Conservation (phyloP, 1,284 basidiomycete genomes). For the Neotropicomus parvogracilis region DNA sequence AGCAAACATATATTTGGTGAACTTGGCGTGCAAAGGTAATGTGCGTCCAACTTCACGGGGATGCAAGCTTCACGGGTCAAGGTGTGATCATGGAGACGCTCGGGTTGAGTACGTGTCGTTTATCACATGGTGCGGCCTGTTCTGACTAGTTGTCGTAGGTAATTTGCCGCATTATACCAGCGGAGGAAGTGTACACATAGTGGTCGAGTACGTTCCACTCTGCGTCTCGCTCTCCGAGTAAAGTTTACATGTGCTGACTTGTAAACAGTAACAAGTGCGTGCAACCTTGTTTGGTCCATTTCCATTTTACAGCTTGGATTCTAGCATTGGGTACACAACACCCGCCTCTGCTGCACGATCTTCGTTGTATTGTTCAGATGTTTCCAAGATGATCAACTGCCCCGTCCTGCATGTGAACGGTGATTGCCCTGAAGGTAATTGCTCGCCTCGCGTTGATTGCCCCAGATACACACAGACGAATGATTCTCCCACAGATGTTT, state of each 20-base stretch:
- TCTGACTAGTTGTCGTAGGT: constrained; percentile 39
- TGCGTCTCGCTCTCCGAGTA: constrained; percentile 47
- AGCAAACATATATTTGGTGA: neutral
- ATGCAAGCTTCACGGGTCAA: constrained; percentile 87
- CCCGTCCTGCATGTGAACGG: constrained; percentile 92
- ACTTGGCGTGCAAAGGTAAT: constrained; percentile 47
- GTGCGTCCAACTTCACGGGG: constrained; percentile 87
- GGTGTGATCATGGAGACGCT: constrained; percentile 87
- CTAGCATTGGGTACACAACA: constrained; percentile 87
- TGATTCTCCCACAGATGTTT: constrained; percentile 53
- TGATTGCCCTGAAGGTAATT: constrained; percentile 79
- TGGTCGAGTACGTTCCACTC: constrained; percentile 72
- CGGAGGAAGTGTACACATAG: constrained; percentile 84
- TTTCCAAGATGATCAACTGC: constrained; percentile 86
- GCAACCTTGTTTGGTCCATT: neutral
- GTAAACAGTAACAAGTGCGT: constrained; percentile 50
- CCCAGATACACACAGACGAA: neutral
- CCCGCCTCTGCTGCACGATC: constrained; percentile 79
- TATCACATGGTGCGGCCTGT: neutral
- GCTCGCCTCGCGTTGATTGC: constrained; percentile 4
- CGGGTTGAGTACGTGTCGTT: constrained; percentile 60
- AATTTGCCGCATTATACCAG: constrained; percentile 86
- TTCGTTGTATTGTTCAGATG: constrained; percentile 83
- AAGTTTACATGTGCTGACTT: constrained; percentile 47
- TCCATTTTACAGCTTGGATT: neutral